Percentiles rank a stretch among this genome's conserved stretches.
Evolutionary conservation across 1,284 basidiomycete genomes (phyloP).

Genomic region (Papiliotrema laurentii): DNA sequence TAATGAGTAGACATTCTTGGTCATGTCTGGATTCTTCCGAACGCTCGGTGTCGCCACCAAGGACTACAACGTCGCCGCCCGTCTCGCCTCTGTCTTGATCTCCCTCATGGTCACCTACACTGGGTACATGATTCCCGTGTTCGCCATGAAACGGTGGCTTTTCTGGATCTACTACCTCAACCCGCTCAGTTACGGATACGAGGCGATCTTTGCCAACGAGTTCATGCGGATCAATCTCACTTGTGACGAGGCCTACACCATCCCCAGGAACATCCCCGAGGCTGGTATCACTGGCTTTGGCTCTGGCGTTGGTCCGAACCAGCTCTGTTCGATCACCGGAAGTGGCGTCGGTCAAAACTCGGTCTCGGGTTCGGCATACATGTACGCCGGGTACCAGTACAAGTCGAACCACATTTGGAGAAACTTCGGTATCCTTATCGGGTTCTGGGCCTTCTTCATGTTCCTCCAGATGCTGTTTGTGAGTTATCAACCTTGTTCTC

Average conservation of each 20-base stretch:
- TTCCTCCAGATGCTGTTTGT: slow-evolving; percentile 41
- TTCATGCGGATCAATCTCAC: slow-evolving; percentile 65
- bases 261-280: slow-evolving; percentile 61
- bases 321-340: slow-evolving; percentile 46
- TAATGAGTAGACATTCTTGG: slow-evolving; percentile 39
- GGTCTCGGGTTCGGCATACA: slow-evolving; percentile 46
- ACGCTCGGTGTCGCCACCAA: slow-evolving; percentile 42
- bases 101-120: slow-evolving; percentile 51
- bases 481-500: neutral
- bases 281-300: slow-evolving; percentile 62
- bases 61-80: slow-evolving; percentile 53
- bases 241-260: slow-evolving; percentile 65
- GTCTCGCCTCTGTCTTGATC: slow-evolving; percentile 52
- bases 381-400: slow-evolving; percentile 44
- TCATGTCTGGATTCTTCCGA: slow-evolving; percentile 52
- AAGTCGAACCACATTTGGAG: slow-evolving; percentile 41
- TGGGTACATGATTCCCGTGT: slow-evolving; percentile 52
- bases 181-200: slow-evolving; percentile 68
- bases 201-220: slow-evolving; percentile 75
- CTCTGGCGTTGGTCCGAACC: slow-evolving; percentile 45
- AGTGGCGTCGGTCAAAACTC: slow-evolving; percentile 30
- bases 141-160: slow-evolving; percentile 78
- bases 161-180: slow-evolving; percentile 75
- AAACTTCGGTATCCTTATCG: slow-evolving; percentile 49
- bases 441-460: slow-evolving; percentile 66